Base-by-base conservation (phyloP, 2,329 filamentous ascomycete species). In the Aspergillus quadrilineatus region DNA sequence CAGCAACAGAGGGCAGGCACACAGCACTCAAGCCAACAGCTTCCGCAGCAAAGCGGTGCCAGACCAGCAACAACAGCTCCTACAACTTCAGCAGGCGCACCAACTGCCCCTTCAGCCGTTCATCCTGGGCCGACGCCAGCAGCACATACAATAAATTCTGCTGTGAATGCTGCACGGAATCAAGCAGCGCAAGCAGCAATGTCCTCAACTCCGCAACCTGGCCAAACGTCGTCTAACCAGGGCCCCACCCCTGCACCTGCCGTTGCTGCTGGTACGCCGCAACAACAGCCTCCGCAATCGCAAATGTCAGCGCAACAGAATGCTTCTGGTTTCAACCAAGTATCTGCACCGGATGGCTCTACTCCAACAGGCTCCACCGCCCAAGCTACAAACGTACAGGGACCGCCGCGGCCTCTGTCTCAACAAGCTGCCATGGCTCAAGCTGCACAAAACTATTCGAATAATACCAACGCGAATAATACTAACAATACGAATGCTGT, bases 71-170 rank as follows among this genome's bases (percentile, higher is more conserved):
- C 65, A 44, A 50, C 63, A 28, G 55, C 63, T n/a, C 45, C 63
- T 42, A 61, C 64, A 22, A 50, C 59, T 37, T 59, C 64, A 36
- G 54, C 61, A 39, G 61, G 65, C 48, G 60, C 68, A 56, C 62
- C 63, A 47, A 65, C 60, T 53, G 60, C 64, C 9, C 53, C 67
- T 32, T 63, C 64, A n/a, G 57, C 67, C 8, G 68, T 67, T 59
- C 71, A 71, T 56, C 48, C 73, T 7, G 68, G 66, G 14, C 68
- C 67, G 22, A 67, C 72, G 7, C 73, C 75, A 44, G 73, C 74
- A 26, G 69, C 78, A 4, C 77, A 80, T 58, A 79, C 77, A 1
- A 77, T 80, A 42, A 79, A 75, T 57, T 78, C 77, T 50, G 78
- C 78, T 6, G 74, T 80, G 22, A 76, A 72, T 60, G 75, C 76